Percentiles rank a stretch among this genome's conserved stretches.
Conservation (phyloP, 108 stramenopile species). For the Skeletonema tropicum region DNA sequence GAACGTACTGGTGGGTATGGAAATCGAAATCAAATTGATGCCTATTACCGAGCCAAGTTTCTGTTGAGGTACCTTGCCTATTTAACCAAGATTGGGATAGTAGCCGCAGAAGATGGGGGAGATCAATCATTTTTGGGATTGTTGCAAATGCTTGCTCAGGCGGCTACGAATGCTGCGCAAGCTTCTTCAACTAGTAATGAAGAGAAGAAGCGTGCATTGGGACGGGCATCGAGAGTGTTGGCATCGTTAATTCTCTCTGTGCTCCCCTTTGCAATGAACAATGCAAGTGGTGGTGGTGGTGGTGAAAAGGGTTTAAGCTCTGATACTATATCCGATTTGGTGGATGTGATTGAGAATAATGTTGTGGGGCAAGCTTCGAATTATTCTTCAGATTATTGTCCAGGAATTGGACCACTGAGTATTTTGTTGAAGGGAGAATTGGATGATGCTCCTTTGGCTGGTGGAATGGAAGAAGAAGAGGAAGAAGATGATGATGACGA, state of each 20-base stretch:
- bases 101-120: constrained; percentile 26
- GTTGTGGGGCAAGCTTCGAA: constrained; percentile 21
- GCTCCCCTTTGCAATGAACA: constrained; percentile 64
- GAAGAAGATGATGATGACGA: constrained; percentile 64
- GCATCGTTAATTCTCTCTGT: constrained; percentile 63
- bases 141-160: constrained; percentile 43
- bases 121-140: constrained; percentile 43
- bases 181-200: constrained; percentile 18
- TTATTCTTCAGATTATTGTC: constrained; percentile 69
- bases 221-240: constrained; percentile 43
- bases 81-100: constrained; percentile 60
- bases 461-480: constrained; percentile 63
- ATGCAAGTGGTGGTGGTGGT: constrained; percentile 20
- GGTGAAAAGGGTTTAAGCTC: constrained; percentile 32
- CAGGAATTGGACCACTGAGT: constrained; percentile 61
- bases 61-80: constrained; percentile 75
- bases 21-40: constrained; percentile 44
- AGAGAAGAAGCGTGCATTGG: constrained; percentile 13
- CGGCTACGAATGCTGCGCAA: constrained; percentile 38
- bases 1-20: constrained; percentile 40
- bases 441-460: constrained; percentile 39
- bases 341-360: constrained; percentile 38
- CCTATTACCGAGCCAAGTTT: constrained; percentile 60
- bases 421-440: constrained; percentile 67
- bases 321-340: constrained; percentile 12